phyloP scores from a whole-genome alignment of 257 asterid genomes.

The Solanum clarkiae region DNA sequence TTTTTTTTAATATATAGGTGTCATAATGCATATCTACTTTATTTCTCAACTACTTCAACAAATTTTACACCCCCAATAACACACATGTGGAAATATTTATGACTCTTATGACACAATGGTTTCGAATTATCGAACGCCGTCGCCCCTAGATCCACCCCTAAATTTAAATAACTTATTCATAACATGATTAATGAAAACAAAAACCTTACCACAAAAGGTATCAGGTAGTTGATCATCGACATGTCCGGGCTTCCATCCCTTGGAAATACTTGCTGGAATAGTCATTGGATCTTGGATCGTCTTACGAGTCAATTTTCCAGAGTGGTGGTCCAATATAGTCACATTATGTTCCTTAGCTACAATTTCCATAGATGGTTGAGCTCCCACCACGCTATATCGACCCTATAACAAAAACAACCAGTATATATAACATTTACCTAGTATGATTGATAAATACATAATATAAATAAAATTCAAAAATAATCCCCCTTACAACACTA shows the following conservation, averaged over 20 bases:
- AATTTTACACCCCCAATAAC: background rate
- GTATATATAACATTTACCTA: background rate
- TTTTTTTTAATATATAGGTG: background rate
- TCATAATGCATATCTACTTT: background rate
- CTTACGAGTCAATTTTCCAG: constrained; percentile 32
- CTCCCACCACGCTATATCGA: constrained; percentile 82
- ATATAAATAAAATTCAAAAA: background rate
- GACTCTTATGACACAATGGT: background rate
- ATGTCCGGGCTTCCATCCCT: constrained; percentile 65
- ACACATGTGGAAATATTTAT: background rate
- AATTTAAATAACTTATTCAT: background rate
- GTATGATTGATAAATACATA: background rate
- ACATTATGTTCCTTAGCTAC: constrained; percentile 67
- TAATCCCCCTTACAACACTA: constrained; percentile 38
- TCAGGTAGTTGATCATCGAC: constrained; percentile 62
- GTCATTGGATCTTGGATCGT: constrained; percentile 62
- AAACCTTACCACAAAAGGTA: constrained; percentile 63
- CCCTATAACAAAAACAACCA: constrained; percentile 31
- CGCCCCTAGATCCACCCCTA: background rate
- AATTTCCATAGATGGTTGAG: constrained; percentile 74
- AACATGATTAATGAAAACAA: background rate
- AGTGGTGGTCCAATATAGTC: constrained; percentile 51
- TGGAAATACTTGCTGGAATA: constrained; percentile 53
- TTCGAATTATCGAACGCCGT: background rate
- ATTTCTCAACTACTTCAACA: background rate